Base-by-base conservation (phyloP, 208 protist genomes). In the Angomonas ambiguus region DNA sequence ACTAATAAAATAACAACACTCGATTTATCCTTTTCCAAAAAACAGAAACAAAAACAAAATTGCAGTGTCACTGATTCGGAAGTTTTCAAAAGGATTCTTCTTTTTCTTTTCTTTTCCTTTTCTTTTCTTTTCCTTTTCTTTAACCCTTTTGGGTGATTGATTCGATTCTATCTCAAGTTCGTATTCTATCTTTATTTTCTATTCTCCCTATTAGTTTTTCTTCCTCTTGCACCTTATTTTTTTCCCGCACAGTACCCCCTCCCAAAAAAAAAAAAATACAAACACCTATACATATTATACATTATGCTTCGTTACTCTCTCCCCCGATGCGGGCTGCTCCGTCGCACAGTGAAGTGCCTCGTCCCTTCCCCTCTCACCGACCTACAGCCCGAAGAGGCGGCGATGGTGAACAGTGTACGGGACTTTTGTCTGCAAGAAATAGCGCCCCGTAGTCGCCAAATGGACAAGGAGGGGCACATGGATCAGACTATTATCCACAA, bases 381-480 rank as follows among this genome's bases (percentile, higher is more conserved):
- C 30, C 71, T 92, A 13, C 77, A 76, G 3, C 80, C 80, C 16
- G 85, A 92, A 13, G 88, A 94, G 51, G 71, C 63, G 59, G 87
- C 87, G 80, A 77, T 94, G 10, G 67, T 87, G 0, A 67, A 87
- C 16, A 74, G 78, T 8, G 92, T 95, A 28, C 75, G 72, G 0
- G 57, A 67, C n/a, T 97, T 91, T 71, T 82, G 84, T 35, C 66
- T 76, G 13, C 49, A 82, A 56, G 67, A 80, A 18, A 56, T 97
- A 0, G 85, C 61, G 13, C 92, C 92, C 0, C 77, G 65, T 13
- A 76, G 85, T 10, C 51, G 32, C 2, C 66, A 82, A 48, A 97
- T 97, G 93, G 93, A 97, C 69, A 71, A 90, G 56, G 69, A 71
- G 48, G 75, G 74, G 13, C 59, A 76, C 61, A 77, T 97, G 74